Evolutionary conservation across 2,329 filamentous ascomycete genomes (phyloP).

Genomic region (Dactylonectria estremocensis): DNA sequence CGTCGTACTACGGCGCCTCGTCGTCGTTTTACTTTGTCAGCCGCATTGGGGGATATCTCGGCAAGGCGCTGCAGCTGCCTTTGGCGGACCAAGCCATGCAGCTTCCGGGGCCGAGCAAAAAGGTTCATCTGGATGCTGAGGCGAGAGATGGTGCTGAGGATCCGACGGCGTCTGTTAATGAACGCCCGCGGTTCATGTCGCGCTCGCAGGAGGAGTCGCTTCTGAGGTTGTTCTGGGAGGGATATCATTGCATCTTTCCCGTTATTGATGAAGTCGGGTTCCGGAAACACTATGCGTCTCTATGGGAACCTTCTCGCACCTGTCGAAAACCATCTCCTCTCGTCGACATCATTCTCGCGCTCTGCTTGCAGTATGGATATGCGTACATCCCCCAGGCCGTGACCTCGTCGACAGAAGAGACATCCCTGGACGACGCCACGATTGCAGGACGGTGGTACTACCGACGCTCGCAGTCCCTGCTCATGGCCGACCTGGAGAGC

Average conservation of each 20-base stretch:
- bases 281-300: constrained; percentile 58
- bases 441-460: constrained; percentile 64
- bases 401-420: constrained; percentile 2
- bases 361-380: constrained; percentile 65
- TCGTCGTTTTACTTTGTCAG: constrained; percentile 63
- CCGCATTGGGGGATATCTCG: constrained; percentile 57
- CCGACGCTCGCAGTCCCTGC: constrained; percentile 60
- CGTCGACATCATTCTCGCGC: constrained; percentile 66
- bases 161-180: neutral
- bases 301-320: constrained; percentile 52
- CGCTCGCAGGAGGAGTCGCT: constrained; percentile 63
- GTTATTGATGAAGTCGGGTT: constrained; percentile 63
- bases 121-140: constrained; percentile 15
- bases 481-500: constrained; percentile 62
- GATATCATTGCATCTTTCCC: constrained; percentile 57
- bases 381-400: constrained; percentile 37
- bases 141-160: neutral
- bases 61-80: constrained; percentile 50
- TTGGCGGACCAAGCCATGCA: constrained; percentile 30
- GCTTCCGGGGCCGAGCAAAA: constrained; percentile 33
- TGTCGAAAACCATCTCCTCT: constrained; percentile 62
- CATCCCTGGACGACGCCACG: constrained; percentile 52
- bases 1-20: constrained; percentile 60
- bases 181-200: constrained; percentile 43
- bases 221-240: constrained; percentile 63